Base-by-base conservation (phyloP, 2,329 filamentous ascomycete species). In the Beauveria rudraprayagi region DNA sequence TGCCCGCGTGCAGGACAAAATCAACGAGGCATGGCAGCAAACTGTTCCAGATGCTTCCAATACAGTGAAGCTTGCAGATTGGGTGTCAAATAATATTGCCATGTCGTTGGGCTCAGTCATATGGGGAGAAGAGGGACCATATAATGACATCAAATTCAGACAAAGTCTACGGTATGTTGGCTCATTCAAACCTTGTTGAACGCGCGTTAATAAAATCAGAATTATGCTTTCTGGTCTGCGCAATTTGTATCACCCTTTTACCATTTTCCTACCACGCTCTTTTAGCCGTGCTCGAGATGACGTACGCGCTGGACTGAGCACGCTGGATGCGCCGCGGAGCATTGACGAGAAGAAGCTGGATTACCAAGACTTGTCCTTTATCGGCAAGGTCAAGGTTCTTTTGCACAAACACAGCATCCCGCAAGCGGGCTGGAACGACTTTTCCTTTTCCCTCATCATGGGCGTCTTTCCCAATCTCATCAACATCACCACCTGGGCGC, bases 381-480 rank as follows among this genome's bases (percentile, higher is more conserved):
- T 59, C 37, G 56, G 40, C 22, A 59, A 59, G 47, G 56, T 59
- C n/a, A 59, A 59, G 14, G 16, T 51, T 8, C 56, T 59, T 3
- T 19, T 59, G 6, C 47, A 44, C 10, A 59, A 59, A n/a, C 52
- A 46, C 47, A 44, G 41, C 41, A 60, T 53, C 14, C 57, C 57
- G 26, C 48, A 19, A 8, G 57, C 48, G 8, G 50, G 57, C 40
- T 60, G 50, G 48, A 60, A 54, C 50, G 57, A 53, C 50, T 60
- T 60, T 47, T 60, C 57, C 28, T 60, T 60, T 24, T 60, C 57
- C 22, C 57, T 60, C 40, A 60, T 53, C 50, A 60, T 60, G 57
- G 57, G 57, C 24, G 57, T 60, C 5, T 60, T 53, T 6, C 57
- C 57, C 17, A 60, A 60, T 22, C 57, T 60, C 26, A 60, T 53